Conservation (phyloP, 73 alveolate species). For the Tetrahymena malaccensis region DNA sequence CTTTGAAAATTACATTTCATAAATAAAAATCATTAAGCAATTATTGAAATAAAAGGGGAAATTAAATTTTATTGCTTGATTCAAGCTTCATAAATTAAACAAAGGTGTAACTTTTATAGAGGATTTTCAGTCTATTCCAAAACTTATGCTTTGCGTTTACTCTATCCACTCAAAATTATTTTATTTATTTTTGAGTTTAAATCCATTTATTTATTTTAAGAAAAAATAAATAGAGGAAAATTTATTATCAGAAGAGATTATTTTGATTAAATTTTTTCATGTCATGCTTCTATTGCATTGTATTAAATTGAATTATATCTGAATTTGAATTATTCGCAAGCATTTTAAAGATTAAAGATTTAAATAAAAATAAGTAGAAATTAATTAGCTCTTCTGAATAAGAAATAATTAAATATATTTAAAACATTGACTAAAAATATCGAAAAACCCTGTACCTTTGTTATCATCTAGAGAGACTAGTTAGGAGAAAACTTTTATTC, state of each 20-base stretch:
- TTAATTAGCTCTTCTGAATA: too few relatives aligned
- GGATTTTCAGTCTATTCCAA: neutral
- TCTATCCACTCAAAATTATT: too few relatives aligned
- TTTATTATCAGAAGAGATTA: neutral
- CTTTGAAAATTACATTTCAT: neutral
- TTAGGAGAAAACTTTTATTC: neutral
- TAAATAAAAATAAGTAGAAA: neutral
- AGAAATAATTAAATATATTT: too few relatives aligned
- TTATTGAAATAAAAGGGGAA: neutral
- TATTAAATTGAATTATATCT: too few relatives aligned
- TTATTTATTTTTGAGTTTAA: too few relatives aligned
- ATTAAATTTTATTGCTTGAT: too few relatives aligned
- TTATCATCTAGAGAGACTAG: neutral
- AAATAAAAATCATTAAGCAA: neutral
- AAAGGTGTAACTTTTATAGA: too few relatives aligned
- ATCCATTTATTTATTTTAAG: too few relatives aligned
- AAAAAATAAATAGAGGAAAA: neutral
- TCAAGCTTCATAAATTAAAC: neutral
- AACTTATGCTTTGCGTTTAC: neutral
- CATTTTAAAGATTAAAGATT: neutral
- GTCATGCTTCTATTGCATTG: too few relatives aligned
- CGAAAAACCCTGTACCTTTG: neutral
- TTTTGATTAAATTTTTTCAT: too few relatives aligned
- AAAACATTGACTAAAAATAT: neutral
- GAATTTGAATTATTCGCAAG: neutral